Evolutionary conservation across 345 rosid genomes (phyloP), one percentile per base, ranked within the genome.

Genomic region (Firmiana major): DNA sequence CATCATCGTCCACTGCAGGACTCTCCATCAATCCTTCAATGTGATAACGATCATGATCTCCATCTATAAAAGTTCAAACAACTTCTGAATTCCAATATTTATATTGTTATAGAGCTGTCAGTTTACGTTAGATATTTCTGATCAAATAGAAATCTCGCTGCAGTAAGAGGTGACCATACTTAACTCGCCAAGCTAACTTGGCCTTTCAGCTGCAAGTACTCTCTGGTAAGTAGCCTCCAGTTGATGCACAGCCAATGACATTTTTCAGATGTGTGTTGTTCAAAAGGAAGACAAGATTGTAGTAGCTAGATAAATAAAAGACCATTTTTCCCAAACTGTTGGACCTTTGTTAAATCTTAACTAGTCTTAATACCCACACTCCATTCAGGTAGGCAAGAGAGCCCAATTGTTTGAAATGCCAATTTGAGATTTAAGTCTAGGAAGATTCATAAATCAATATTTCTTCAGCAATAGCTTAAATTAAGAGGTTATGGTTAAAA

Each of bases 21-120:
- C 98, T 92, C 88, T 96, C 97, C 97, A 93, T 92, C 71, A 92
- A 75, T 63, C 99, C 98, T 81, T 96, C 98, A 0, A 96, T 82
- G 75, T 90, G 97, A 84, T 83, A 96, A 75, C 75, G 89, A 77
- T 89, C 89, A 77, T 54, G 90, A 74, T 88, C 93, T 79, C 92
- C 94, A 84, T 89, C 99, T 96, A 86, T 63, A 78, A 65, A 88
- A 63, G 31, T 22, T 38, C 12, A 63, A 63, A 75, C 15, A 75
- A 48, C 63, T 46, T 26, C 40, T 53, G 11, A 75, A n/a, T 63
- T 63, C 22, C 45, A 36, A 49, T 46, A 46, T 46, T 34, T 9
- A 46, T n/a, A 31, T 10, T 63, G 15, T 48, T 62, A 63, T 42
- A 58, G 28, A 22, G 40, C 63, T 7, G 57, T 57, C 31, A n/a